These are phyloP conservation scores for Dissoconium aciculare DNA, from an alignment of 2,329 filamentous ascomycete genomes.

Conservation along the genomic window DNA sequence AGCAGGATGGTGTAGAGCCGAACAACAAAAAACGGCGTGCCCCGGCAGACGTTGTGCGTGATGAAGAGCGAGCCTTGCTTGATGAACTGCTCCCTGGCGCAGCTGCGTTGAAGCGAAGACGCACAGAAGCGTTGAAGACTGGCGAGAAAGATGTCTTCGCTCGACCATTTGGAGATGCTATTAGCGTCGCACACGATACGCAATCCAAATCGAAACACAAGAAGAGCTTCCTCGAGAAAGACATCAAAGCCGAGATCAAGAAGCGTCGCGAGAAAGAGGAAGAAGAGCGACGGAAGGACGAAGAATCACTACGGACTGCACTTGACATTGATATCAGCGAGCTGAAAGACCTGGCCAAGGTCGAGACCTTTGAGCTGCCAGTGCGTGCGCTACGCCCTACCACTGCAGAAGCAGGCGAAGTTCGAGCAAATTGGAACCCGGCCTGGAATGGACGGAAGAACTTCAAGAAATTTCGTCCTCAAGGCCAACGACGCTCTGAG, in stretches of 20 bases:
- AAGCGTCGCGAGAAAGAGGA: slow-evolving; percentile 38
- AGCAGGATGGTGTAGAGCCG: background rate
- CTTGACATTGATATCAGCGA: slow-evolving; percentile 55
- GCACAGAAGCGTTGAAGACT: slow-evolving; percentile 42
- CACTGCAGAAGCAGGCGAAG: slow-evolving; percentile 23
- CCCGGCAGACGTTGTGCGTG: slow-evolving; percentile 9
- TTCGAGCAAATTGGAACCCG: slow-evolving; percentile 61
- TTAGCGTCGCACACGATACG: slow-evolving; percentile 5
- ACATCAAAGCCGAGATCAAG: slow-evolving; percentile 51
- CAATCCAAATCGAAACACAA: slow-evolving; percentile 13
- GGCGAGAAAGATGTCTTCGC: slow-evolving; percentile 22
- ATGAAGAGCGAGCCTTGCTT: slow-evolving; percentile 33
- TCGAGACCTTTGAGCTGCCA: slow-evolving; percentile 48
- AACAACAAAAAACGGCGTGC: background rate
- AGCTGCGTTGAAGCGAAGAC: slow-evolving; percentile 63
- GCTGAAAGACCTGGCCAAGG: slow-evolving; percentile 57
- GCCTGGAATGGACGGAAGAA: slow-evolving; percentile 91
- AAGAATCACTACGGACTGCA: slow-evolving; percentile 43
- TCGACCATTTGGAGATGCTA: slow-evolving; percentile 8
- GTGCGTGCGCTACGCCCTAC: slow-evolving; percentile 18
- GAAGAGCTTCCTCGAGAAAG: slow-evolving; percentile 41
- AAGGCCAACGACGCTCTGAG: slow-evolving; percentile 31
- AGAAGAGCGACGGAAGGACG: slow-evolving; percentile 44
- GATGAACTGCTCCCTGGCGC: slow-evolving; percentile 62
- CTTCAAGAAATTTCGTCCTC: slow-evolving; percentile 72